Conservation (phyloP, 2,329 filamentous ascomycete genomes). For the Xylariaceae sp. region DNA sequence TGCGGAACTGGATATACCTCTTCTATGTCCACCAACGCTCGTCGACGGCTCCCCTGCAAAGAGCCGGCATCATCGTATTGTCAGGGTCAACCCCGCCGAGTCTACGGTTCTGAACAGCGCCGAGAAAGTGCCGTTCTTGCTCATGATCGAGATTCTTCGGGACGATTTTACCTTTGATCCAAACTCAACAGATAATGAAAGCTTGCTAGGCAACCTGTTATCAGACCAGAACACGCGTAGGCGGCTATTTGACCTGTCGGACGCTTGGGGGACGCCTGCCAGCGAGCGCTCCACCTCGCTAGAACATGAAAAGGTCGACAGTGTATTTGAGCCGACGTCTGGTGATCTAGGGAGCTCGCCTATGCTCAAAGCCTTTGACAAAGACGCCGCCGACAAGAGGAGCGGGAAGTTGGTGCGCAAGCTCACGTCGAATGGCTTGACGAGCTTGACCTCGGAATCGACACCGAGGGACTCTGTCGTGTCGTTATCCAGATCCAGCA, state of each 20-base stretch:
- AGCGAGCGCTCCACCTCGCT: conserved; percentile 39
- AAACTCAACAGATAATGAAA: conserved; percentile 65
- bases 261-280: conserved; percentile 52
- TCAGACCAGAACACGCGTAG: conserved; percentile 52
- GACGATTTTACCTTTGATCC: conserved; percentile 83
- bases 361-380: conserved; percentile 53
- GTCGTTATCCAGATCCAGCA: conserved; percentile 62
- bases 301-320: conserved; percentile 48
- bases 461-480: conserved; percentile 67
- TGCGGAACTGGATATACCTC: conserved; percentile 76
- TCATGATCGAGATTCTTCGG: conserved; percentile 77
- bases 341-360: conserved; percentile 73
- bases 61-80: conserved; percentile 76
- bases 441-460: conserved; percentile 44
- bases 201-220: conserved; percentile 54
- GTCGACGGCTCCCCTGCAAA: conserved; percentile 67
- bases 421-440: conserved; percentile 23
- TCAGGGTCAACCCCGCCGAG: conserved; percentile 76
- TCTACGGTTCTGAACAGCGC: conserved; percentile 82
- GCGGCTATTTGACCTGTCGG: conserved; percentile 63
- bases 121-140: conserved; percentile 76
- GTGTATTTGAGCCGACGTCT: conserved; percentile 76
- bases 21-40: conserved; percentile 72
- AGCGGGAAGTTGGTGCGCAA: conserved; percentile 24
- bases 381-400: conserved; percentile 34